Evolutionary conservation across 257 asterid genomes (phyloP).

Genomic region (Penstemon eatonii): DNA sequence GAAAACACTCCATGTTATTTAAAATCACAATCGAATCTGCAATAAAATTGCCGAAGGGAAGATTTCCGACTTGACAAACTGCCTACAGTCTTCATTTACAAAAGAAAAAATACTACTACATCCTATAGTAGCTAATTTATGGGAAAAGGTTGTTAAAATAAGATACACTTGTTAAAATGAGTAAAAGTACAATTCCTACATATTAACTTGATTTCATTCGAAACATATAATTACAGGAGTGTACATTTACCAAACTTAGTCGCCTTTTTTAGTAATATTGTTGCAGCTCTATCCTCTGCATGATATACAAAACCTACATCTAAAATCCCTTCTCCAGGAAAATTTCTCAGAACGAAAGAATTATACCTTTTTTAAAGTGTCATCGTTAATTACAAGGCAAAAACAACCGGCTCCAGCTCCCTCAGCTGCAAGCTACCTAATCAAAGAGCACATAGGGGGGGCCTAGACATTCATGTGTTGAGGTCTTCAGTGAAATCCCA

Average conservation of each 20-base stretch:
- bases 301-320: conserved; percentile 34
- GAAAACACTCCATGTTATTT: too few species aligned
- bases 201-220: conserved; percentile 6
- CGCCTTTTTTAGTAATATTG: not conserved
- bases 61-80: too few species aligned
- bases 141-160: too few species aligned
- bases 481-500: conserved; percentile 22
- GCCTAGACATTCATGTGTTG: not conserved
- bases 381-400: conserved; percentile 13
- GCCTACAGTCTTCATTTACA: too few species aligned
- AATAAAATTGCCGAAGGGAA: too few species aligned
- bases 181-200: not conserved
- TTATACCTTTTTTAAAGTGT: conserved; percentile 20
- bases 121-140: too few species aligned
- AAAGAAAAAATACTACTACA: too few species aligned
- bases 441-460: conserved; percentile 15
- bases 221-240: conserved; percentile 20
- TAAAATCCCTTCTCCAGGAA: conserved; percentile 26
- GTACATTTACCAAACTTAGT: conserved; percentile 17
- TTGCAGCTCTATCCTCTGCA: conserved; percentile 27
- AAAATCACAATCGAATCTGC: too few species aligned
- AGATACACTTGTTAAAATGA: too few species aligned
- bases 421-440: conserved; percentile 26
- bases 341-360: conserved; percentile 16
- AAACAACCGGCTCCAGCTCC: conserved; percentile 31